Percentiles rank a stretch among this genome's conserved stretches.
phyloP scores from a whole-genome alignment of 495 filamentous ascomycete genomes.

The Tuber borchii region DNA sequence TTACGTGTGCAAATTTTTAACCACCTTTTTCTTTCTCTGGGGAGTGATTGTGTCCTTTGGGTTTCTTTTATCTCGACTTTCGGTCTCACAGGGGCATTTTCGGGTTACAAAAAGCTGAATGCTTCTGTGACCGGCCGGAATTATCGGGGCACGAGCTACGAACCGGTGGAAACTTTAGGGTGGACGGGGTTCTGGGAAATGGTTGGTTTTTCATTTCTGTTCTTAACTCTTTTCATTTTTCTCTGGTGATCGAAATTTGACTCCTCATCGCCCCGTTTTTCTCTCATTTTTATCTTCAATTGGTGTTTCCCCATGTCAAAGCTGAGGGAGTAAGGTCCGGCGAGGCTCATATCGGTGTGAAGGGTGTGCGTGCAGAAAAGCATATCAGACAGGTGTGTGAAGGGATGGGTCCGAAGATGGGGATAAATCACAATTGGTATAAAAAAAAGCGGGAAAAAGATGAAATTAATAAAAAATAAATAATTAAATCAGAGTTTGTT shows the following conservation, averaged over 20 bases:
- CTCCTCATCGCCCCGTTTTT: neutral
- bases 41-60: conserved; percentile 5
- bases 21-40: conserved; percentile 1
- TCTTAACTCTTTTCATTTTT: neutral
- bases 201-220: conserved; percentile 1
- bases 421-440: neutral
- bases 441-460: conserved; percentile 2
- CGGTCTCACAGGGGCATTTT: neutral
- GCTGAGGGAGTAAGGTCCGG: neutral
- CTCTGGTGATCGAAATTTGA: conserved; percentile 1
- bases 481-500: neutral
- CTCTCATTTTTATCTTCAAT: neutral
- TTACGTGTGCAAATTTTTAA: conserved; percentile 5
- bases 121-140: neutral
- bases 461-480: conserved; percentile 3
- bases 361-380: neutral
- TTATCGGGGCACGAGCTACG: neutral
- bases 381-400: neutral
- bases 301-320: neutral
- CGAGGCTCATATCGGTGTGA: neutral
- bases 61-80: neutral
- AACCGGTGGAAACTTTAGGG: neutral
- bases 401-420: neutral
- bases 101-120: neutral
- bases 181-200: neutral